These are phyloP conservation scores for Penicillium sp. DNA, from an alignment of 2,329 filamentous ascomycete species.

Conservation along the genomic window DNA sequence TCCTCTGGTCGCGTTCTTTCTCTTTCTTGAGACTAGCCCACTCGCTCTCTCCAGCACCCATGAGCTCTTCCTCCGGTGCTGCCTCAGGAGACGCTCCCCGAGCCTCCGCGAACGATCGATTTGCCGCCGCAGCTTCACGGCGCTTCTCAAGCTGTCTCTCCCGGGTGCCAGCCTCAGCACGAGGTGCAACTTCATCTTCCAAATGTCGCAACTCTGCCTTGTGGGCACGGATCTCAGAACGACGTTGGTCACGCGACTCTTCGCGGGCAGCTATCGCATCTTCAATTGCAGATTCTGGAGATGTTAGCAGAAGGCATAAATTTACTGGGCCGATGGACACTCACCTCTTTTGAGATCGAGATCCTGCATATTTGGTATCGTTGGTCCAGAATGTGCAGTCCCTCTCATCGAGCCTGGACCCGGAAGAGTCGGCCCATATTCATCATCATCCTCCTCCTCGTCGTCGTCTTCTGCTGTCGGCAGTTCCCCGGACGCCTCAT, in stretches of 20 bases:
- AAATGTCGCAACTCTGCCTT: constrained; percentile 38
- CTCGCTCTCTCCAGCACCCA: constrained; percentile 66
- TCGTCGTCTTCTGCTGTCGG: constrained; percentile 26
- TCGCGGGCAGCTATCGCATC: constrained; percentile 34
- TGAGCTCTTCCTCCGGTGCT: constrained; percentile 73
- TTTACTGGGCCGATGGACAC: not conserved
- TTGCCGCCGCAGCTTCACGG: constrained; percentile 70
- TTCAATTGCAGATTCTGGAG: constrained; percentile 35
- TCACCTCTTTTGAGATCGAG: constrained; percentile 61
- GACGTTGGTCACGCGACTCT: constrained; percentile 38
- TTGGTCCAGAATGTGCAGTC: constrained; percentile 53
- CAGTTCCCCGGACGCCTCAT: not conserved
- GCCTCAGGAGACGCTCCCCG: constrained; percentile 67
- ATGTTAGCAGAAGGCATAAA: not conserved
- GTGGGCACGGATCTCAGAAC: constrained; percentile 58
- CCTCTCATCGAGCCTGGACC: constrained; percentile 27
- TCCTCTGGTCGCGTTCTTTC: constrained; percentile 67
- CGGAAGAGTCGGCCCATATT: constrained; percentile 62
- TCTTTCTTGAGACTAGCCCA: constrained; percentile 68
- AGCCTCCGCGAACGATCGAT: constrained; percentile 69
- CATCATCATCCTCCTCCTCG: constrained; percentile 49
- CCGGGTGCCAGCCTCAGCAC: constrained; percentile 78
- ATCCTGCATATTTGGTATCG: constrained; percentile 74
- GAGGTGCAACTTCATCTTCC: constrained; percentile 76
- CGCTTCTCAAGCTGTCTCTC: constrained; percentile 89